Base-by-base conservation (phyloP, 2,329 filamentous ascomycete species). In the Fusarium concolor region DNA sequence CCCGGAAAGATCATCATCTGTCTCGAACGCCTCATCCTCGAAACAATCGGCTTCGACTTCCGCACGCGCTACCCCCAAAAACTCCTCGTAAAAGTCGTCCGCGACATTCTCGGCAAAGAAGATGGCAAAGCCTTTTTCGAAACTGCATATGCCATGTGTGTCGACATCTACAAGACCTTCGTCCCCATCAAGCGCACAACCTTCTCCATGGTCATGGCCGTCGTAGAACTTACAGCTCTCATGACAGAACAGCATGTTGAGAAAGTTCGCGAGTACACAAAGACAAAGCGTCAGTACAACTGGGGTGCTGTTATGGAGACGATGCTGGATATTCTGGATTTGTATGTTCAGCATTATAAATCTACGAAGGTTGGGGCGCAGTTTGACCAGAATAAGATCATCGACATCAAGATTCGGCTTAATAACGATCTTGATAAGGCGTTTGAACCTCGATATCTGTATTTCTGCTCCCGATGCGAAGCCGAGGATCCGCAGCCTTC, bases 1-100 rank as follows among this genome's bases (percentile, higher is more conserved):
- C 88, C 90, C 5, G 91, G 92, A 15, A 92, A 93, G 69, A 88
- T 90, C 59, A 91, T 97, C 68, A 94, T 97, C 65, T 93, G 93
- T 3, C 87, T 98, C 5, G 96, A 99, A 80, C 88, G 96, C 7
- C 87, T 97, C 56, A 96, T 98, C 79, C 89, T 99, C 51, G 96
- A 99, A 80, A 91, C 93, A 3, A 91, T 94, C 29, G 91, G 92
- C 65, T 99, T 99, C 78, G 95, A 99, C 78, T 98, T 98, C 76
- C 89, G 94, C 35, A 94, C 90, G 59, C 90, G 94, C 37, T 92
- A 97, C 74, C 94, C 95, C 1, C 93, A 97, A 72, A 92, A 94
- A 67, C 85, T 93, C 22, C 83, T 98, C 41, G 86, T 93, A 70
- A 98, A 98, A 80, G 85, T 97, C 26, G 85, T 89, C 50, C 87